Evolutionary conservation across 1,139 yeast species (phyloP), one percentile per base, ranked within the genome.

Genomic region (Candida smagusa): DNA sequence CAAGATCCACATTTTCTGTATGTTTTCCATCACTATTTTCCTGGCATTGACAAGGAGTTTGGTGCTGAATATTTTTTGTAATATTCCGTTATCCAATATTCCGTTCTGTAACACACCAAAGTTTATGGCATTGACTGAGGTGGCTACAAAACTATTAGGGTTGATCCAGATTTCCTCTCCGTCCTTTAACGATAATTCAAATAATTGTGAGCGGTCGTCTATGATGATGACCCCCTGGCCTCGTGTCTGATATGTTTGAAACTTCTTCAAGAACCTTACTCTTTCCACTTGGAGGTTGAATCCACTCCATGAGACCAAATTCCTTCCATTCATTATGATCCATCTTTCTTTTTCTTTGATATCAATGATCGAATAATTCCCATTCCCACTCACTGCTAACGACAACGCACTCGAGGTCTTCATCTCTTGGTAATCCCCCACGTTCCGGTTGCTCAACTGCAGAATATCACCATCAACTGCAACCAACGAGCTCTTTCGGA

Each of bases 381-480:
- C 52, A 22, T 58, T 50, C 3, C 70, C 69, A 34, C 60, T 61
- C 21, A 65, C 43, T 9, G 66, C 39, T 6, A 67, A 35, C n/a
- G 65, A 61, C 2, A 53, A 57, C 1, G 69, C 49, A 7, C 52
- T 43, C 9, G 39, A 43, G 8, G 61, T 44, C 27, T 45, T 47
- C 25, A 66, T 43, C 31, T 59, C 54, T 40, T 65, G 65, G 45
- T 60, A 65, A 12, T 41, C 40, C 5, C 36, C 39, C 26, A 30
- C 25, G 11, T 9, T 23, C 26, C 26, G 26, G 11, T 6, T 23
- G 11, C 26, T 23, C 4, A 23, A 6, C 26, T 47, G 49, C 26
- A 42, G 45, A 12, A 59, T 35, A 28, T 64, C 61, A 2, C 72
- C 74, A 44, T 67, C 61, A 26, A 69, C 50, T 1, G 65, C 72